A percentile compares a stretch with the other conserved stretches of the same genome.
phyloP scores from a whole-genome alignment of 805 yeast genomes.

The Candida adriatica region DNA sequence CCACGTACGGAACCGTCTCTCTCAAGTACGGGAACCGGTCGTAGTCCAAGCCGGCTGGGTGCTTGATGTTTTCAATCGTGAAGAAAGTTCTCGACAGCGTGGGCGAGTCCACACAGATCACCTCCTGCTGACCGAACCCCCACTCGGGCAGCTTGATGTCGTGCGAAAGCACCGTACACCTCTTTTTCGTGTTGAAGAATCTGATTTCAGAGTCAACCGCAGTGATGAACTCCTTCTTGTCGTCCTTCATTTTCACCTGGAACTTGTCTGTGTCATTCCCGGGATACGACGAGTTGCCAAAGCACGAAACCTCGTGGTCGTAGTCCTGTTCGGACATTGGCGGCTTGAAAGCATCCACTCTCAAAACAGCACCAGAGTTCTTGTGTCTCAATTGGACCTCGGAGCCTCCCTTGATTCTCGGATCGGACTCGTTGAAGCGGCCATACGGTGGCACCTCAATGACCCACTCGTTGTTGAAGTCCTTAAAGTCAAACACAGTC shows the following conservation, averaged over 20 bases:
- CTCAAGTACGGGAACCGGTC: constrained; percentile 8
- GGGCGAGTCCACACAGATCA: constrained; percentile 75
- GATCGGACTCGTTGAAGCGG: constrained; percentile 25
- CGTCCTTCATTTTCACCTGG: constrained; percentile 44
- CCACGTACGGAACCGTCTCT: constrained; percentile 4
- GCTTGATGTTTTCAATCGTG: constrained; percentile 57
- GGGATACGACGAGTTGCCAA: constrained; percentile 52
- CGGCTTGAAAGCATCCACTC: constrained; percentile 66
- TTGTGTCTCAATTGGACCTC: constrained; percentile 67
- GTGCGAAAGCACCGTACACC: constrained; percentile 73
- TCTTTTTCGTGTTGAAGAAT: constrained; percentile 56
- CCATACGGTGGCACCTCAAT: constrained; percentile 37
- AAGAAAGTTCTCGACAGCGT: constrained; percentile 61
- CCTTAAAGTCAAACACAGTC: constrained; percentile 57
- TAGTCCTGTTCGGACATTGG: constrained; percentile 90
- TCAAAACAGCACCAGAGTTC: constrained; percentile 58
- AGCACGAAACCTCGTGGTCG: constrained; percentile 72
- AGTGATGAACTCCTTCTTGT: constrained; percentile 25
- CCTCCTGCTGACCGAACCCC: constrained; percentile 85
- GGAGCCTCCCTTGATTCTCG: constrained; percentile 24
- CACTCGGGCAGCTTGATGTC: constrained; percentile 68
- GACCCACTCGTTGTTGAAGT: constrained; percentile 65
- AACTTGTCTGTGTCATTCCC: constrained; percentile 71
- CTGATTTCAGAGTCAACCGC: constrained; percentile 60
- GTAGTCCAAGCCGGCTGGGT: constrained; percentile 21